phyloP scores from a whole-genome alignment of 2,329 filamentous ascomycete species.

The Aureobasidium melanogenum region DNA sequence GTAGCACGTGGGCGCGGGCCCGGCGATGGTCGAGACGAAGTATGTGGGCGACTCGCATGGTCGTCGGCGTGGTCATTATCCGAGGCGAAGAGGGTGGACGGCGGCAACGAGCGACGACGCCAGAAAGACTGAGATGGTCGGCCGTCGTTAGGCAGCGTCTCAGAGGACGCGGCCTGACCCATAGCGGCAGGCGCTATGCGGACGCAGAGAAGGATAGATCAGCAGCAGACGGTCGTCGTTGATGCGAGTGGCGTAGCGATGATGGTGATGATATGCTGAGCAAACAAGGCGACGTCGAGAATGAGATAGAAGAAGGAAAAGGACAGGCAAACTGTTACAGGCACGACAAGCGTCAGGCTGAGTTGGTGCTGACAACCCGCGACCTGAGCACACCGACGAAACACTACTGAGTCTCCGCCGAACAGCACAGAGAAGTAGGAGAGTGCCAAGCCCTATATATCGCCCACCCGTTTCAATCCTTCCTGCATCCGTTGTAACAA shows the following conservation, averaged over 20 bases:
- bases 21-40: not conserved
- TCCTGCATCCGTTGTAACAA: too few relatives aligned
- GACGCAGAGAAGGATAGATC: not conserved
- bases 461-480: too few relatives aligned
- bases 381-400: too few relatives aligned
- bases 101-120: conserved; percentile 11
- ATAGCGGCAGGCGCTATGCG: conserved; percentile 18
- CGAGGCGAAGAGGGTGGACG: conserved; percentile 1
- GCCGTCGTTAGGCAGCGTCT: not conserved
- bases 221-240: not conserved
- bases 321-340: not conserved
- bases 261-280: not conserved
- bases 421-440: too few relatives aligned
- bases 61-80: not conserved
- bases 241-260: not conserved
- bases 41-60: not conserved
- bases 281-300: not conserved
- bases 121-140: conserved; percentile 8
- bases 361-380: too few relatives aligned
- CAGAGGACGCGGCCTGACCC: conserved; percentile 24
- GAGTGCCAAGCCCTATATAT: too few relatives aligned
- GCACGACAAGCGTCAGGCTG: not conserved
- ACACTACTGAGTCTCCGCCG: too few relatives aligned
- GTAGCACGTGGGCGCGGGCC: conserved; percentile 12
- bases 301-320: not conserved